Evolutionary conservation across 495 filamentous ascomycete species (phyloP).

Genomic region (Penicillium diatomitis): DNA sequence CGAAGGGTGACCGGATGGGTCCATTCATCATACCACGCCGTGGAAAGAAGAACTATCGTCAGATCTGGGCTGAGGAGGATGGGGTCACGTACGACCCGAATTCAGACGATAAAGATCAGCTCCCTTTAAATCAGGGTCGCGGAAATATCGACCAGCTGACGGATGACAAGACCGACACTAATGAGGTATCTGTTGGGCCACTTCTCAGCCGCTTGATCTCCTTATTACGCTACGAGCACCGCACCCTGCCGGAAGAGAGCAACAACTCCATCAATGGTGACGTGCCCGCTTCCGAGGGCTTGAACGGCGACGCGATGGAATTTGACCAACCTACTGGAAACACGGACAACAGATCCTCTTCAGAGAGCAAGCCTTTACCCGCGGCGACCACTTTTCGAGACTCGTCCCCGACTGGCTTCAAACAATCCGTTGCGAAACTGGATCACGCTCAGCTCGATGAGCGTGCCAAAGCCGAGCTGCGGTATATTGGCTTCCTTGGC

Average conservation of each 20-base stretch:
- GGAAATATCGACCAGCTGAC: slow-evolving; percentile 78
- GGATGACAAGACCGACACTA: slow-evolving; percentile 75
- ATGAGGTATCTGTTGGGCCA: slow-evolving; percentile 84
- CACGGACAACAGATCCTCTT: slow-evolving; percentile 29
- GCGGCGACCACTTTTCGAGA: slow-evolving; percentile 72
- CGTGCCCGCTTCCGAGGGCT: slow-evolving; percentile 26
- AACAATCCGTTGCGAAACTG: slow-evolving; percentile 50
- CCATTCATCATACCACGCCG: slow-evolving; percentile 82
- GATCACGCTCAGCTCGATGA: slow-evolving; percentile 83
- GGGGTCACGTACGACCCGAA: slow-evolving; percentile 60
- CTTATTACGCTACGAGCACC: slow-evolving; percentile 73
- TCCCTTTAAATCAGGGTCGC: slow-evolving; percentile 70
- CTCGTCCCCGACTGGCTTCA: slow-evolving; percentile 51
- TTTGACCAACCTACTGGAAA: slow-evolving; percentile 34
- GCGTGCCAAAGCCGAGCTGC: slow-evolving; percentile 80
- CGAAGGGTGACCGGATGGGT: slow-evolving; percentile 63
- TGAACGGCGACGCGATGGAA: slow-evolving; percentile 49
- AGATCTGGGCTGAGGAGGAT: slow-evolving; percentile 91
- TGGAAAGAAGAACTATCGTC: slow-evolving; percentile 75
- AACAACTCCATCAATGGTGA: slow-evolving; percentile 44
- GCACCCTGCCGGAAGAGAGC: slow-evolving; percentile 50
- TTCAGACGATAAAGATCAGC: slow-evolving; percentile 47
- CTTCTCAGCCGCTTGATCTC: slow-evolving; percentile 75
- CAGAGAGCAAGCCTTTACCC: slow-evolving; percentile 43
- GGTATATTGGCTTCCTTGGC: slow-evolving; percentile 84